Base-by-base conservation (phyloP, 2,329 filamentous ascomycete genomes). In the Cladosporium sp. region DNA sequence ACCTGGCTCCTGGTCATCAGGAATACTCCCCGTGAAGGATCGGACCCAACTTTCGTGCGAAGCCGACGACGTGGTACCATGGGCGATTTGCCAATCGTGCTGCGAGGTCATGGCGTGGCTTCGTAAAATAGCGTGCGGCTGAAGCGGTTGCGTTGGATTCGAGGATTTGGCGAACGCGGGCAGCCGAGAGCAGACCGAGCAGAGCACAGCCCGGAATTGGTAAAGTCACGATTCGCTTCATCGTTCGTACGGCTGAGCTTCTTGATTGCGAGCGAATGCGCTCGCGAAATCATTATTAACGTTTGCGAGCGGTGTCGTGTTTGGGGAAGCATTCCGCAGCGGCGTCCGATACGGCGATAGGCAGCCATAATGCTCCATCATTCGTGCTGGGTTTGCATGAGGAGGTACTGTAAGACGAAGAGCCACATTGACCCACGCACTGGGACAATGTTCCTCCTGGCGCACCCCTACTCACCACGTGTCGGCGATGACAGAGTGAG, bases 391-490 rank as follows among this genome's bases (percentile, higher is more conserved):
- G 20, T 10, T 52, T 35, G 20, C 49, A 52, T n/a, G n/a, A n/a
- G n/a, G n/a, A n/a, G n/a, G n/a, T n/a, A n/a, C n/a, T n/a, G 49
- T 13, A 40, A 25, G 45, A 32, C 24, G 20, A 25, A 20, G 15
- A 9, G 17, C 28, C 15, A 32, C 28, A 32, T 32, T 32, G 28
- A 32, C 28, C 28, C 28, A 12, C 19, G 19, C 20, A 12, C 32
- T 17, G 34, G 15, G 32, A 36, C 13, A 47, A 8, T 35, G 40
- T 5, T 35, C 32, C 22, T 28, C n/a, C n/a, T n/a, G n/a, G n/a
- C n/a, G n/a, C 52, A 55, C 36, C 52, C 40, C 34, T 47, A 55
- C 40, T 36, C 39, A 20, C 52, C 52, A 55, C 52, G 52, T 55
- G 52, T 55, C 32, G 32, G 19, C 40, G 40, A 47, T 45, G 52